Base-by-base conservation (phyloP, 2,329 filamentous ascomycete species). In the Spiromastix sp. region DNA sequence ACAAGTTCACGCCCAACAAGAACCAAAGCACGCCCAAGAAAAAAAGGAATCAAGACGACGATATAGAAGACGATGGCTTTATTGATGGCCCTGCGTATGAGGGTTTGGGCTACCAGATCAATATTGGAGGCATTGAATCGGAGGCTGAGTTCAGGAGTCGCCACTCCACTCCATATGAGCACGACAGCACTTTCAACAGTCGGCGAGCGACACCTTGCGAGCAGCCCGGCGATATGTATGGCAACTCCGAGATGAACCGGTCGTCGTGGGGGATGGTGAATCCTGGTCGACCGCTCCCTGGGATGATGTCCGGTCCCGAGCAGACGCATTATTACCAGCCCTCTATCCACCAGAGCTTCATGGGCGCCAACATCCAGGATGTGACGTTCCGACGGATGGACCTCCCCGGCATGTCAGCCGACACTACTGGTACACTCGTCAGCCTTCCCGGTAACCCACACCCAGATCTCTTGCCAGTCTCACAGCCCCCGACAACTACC, bases 1-100 rank as follows among this genome's bases (percentile, higher is more conserved):
- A 96, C 68, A 96, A 93, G 60, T 98, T 96, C 63, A 81, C 83
- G 2, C 89, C 89, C 2, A 79, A 80, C 49, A 93, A 91, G 60
- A 59, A 67, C 11, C 63, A 66, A 33, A 52, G 30, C 24, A 37
- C 50, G 9, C 54, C 56, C 24, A 73, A 70, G 47, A 69, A 71
- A 46, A 74, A 72, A 42, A 42, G 49, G 52, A 53, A 36, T 54
- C 55, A 37, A 39, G 52, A 54, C 8, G 54, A 60, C 32, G 52
- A 55, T 4, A 56, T 60, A 6, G 59, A 60, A 30, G 56, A 61
- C 34, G 46, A 50, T 16, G 65, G 59, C 37, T 66, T 66, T 25
- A 47, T 62, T 9, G 64, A 52, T 17, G 52, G 54, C 19, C 42
- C 39, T 15, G 45, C 46, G 13, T 39, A 41, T 38, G 45, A 48